Evolutionary conservation across 768 basidiomycete genomes (phyloP).

Genomic region (Solioccasus polychromus): DNA sequence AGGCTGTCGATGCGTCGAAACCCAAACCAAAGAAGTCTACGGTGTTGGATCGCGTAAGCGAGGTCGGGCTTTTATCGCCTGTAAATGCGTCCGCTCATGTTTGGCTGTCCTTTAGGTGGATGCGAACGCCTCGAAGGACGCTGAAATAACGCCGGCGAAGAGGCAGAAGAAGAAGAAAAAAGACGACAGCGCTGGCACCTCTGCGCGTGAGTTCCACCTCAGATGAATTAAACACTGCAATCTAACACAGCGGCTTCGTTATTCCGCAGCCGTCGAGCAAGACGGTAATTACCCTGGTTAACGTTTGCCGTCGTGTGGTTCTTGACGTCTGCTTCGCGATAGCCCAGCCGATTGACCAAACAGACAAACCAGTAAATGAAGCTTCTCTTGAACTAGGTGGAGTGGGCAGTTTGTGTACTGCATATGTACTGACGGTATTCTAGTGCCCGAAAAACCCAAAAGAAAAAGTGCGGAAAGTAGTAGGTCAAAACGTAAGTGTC

Average conservation of each 20-base stretch:
- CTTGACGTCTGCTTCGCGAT: not conserved
- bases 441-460: not conserved
- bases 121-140: not conserved
- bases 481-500: conserved; percentile 10
- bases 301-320: not conserved
- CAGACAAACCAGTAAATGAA: not conserved
- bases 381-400: conserved; percentile 11
- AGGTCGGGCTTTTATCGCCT: conserved; percentile 9
- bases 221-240: not conserved
- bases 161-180: conserved; percentile 10
- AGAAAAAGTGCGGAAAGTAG: not conserved
- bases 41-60: not conserved
- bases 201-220: conserved; percentile 11
- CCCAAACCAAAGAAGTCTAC: conserved; percentile 5
- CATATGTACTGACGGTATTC: conserved; percentile 1
- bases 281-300: conserved; percentile 4
- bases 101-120: conserved; percentile 9
- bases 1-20: conserved; percentile 2
- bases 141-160: conserved; percentile 3
- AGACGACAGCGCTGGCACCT: not conserved
- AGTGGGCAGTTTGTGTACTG: not conserved
- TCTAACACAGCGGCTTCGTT: not conserved
- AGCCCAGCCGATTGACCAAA: not conserved
- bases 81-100: not conserved
- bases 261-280: conserved; percentile 1